These are phyloP conservation scores for Neurospora discreta DNA, from an alignment of 495 filamentous ascomycete genomes.

Conservation along the genomic window DNA sequence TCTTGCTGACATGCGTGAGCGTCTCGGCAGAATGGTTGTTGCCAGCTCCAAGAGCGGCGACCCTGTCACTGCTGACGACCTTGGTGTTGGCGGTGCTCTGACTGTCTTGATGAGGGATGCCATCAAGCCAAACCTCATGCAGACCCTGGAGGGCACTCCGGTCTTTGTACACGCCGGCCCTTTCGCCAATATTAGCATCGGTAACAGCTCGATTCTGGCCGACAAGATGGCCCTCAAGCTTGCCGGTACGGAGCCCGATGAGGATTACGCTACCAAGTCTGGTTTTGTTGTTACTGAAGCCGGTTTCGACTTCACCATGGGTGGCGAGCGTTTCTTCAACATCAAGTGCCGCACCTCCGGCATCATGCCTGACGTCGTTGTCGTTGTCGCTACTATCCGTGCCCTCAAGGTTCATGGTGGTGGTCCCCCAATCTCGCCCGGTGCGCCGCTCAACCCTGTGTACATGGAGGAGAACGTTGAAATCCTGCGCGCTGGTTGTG, in stretches of 20 bases:
- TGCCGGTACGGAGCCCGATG: constrained; percentile 88
- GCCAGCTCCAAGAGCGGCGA: constrained; percentile 76
- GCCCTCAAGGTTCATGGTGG: constrained; percentile 96
- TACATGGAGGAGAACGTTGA: constrained; percentile 93
- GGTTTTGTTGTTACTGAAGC: constrained; percentile 97
- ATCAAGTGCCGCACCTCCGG: constrained; percentile 97
- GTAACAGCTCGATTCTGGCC: constrained; percentile 85
- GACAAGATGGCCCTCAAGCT: constrained; percentile 94
- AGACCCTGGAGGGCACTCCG: constrained; percentile 91
- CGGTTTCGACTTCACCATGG: constrained; percentile 99
- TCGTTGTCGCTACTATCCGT: constrained; percentile 90
- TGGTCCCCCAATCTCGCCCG: constrained; percentile 81
- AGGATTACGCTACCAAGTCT: constrained; percentile 71
- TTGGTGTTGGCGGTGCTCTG: constrained; percentile 84
- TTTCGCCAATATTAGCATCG: constrained; percentile 97
- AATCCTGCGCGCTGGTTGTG: constrained; percentile 74
- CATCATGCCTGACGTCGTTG: constrained; percentile 80
- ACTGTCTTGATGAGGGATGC: constrained; percentile 95
- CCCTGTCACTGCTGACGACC: constrained; percentile 90
- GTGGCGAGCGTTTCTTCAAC: constrained; percentile 98
- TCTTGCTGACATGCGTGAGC: constrained; percentile 82
- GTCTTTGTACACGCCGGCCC: constrained; percentile 96
- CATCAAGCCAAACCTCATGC: constrained; percentile 98
- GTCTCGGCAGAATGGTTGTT: constrained; percentile 93
- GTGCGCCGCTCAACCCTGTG: constrained; percentile 66